Percentiles rank a stretch among this genome's conserved stretches.
These are phyloP conservation scores for Wickerhamomyces pijperi DNA, from an alignment of 805 yeast species.

Conservation along the genomic window DNA sequence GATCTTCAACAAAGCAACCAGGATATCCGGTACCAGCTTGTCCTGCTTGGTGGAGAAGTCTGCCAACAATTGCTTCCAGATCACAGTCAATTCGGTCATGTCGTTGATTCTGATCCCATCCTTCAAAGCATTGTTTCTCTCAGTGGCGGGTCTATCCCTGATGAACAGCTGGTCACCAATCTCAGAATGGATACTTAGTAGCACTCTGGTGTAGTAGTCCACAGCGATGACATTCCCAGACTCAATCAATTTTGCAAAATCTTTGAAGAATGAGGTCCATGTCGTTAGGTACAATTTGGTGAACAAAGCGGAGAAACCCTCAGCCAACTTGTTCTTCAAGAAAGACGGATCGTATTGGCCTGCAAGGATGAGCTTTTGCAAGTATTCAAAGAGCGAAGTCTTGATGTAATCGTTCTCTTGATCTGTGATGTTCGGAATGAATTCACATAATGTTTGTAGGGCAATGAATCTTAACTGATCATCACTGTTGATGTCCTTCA, in stretches of 20 bases:
- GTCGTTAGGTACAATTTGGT: conserved; percentile 32
- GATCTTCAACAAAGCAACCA: conserved; percentile 47
- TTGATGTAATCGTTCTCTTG: conserved; percentile 16
- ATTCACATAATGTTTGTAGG: conserved; percentile 17
- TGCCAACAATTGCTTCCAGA: conserved; percentile 55
- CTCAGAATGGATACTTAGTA: conserved; percentile 73
- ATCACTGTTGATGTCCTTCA: conserved; percentile 22
- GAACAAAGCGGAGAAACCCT: conserved; percentile 41
- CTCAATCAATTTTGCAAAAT: conserved; percentile 26
- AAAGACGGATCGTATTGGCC: conserved; percentile 25
- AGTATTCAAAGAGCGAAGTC: conserved; percentile 13
- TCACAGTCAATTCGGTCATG: conserved; percentile 47
- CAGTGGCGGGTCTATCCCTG: conserved; percentile 50
- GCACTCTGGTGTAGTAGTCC: conserved; percentile 69
- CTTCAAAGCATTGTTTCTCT: conserved; percentile 62
- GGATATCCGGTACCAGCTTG: conserved; percentile 29
- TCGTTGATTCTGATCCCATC: conserved; percentile 75
- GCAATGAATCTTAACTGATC: conserved; percentile 20
- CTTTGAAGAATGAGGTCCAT: conserved; percentile 42
- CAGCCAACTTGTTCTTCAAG: conserved; percentile 47
- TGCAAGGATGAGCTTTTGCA: conserved; percentile 10
- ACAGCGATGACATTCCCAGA: conserved; percentile 16
- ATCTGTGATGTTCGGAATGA: conserved; percentile 11
- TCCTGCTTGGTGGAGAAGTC: conserved; percentile 18
- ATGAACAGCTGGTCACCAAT: conserved; percentile 85